Base-by-base conservation (phyloP, 1,139 yeast genomes). In the Debaryomycetaceae sp. region DNA sequence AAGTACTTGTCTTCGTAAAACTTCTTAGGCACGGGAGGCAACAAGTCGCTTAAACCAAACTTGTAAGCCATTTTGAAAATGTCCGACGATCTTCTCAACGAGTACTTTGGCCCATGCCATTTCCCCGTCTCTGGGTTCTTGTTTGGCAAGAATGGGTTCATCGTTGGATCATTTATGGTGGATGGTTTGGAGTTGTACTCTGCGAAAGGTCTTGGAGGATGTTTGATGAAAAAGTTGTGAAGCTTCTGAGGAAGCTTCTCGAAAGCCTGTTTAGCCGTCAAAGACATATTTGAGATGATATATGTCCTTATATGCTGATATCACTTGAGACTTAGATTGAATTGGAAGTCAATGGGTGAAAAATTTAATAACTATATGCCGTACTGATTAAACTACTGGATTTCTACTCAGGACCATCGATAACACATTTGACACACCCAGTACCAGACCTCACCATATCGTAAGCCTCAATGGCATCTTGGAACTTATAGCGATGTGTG, bases 101-200 rank as follows among this genome's bases (percentile, higher is more conserved):
- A 87, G 65, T 81, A 87, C 51, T 82, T 76, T 23, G 98, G 87
- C 43, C 83, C 83, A 56, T 88, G 95, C 72, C 86, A 81, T 54
- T 71, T 76, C 17, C 87, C 82, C 17, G 95, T 87, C 27, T 85
- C 80, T 13, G 95, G 90, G 63, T 91, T 90, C 59, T 80, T 85
- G 62, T 89, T 90, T 24, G 96, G 85, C 46, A 89, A 66, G 63
- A 93, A 93, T 43, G 99, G 99, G 64, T 93, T 93, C 56, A 88
- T 86, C 47, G 78, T 76, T 22, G 81, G 77, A 41, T 89, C 91
- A 42, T 71, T 71, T 22, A 87, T 80, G 31, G 80, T 70, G 5
- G 87, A 79, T 43, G 96, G 87, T 51, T 75, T 78, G 4, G 71
- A 66, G 6, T 87, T 71, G 64, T 90, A 91, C 53, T 76, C 62